Evolutionary conservation across 495 filamentous ascomycete genomes (phyloP).

Genomic region (Collariella sp.): DNA sequence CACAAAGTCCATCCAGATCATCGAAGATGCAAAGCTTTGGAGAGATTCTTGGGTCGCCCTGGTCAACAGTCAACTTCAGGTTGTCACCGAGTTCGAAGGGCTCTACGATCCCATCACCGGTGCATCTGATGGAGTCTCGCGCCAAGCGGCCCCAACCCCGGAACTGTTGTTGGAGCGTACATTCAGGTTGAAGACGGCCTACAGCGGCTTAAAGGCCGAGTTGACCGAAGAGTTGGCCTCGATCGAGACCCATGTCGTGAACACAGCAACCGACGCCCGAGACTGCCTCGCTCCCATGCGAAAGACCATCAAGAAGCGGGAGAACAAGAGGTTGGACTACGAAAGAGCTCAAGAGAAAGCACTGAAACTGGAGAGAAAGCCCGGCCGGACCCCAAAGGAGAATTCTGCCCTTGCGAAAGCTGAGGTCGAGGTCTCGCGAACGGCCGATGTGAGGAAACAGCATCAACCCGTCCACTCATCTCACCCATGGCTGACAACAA

Average conservation of each 20-base stretch:
- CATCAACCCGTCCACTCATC: not conserved
- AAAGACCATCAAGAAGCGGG: slow-evolving; percentile 86
- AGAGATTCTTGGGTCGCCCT: slow-evolving; percentile 77
- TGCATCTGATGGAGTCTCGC: slow-evolving; percentile 42
- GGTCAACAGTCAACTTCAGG: slow-evolving; percentile 58
- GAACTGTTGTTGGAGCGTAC: slow-evolving; percentile 56
- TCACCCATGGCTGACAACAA: slow-evolving; percentile 10
- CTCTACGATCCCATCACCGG: slow-evolving; percentile 79
- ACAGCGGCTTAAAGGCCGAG: slow-evolving; percentile 66
- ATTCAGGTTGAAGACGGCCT: slow-evolving; percentile 56
- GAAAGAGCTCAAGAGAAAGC: slow-evolving; percentile 71
- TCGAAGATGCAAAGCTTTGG: slow-evolving; percentile 74
- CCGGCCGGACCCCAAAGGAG: slow-evolving; percentile 65
- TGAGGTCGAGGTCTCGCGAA: slow-evolving; percentile 62
- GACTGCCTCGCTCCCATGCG: slow-evolving; percentile 66
- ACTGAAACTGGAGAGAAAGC: slow-evolving; percentile 62
- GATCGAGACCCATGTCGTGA: slow-evolving; percentile 65
- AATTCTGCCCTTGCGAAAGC: slow-evolving; percentile 66
- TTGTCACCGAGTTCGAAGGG: slow-evolving; percentile 62
- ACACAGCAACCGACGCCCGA: slow-evolving; percentile 63
- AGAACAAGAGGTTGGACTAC: slow-evolving; percentile 83
- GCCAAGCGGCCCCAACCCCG: slow-evolving; percentile 54
- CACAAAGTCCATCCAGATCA: slow-evolving; percentile 48
- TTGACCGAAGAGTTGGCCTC: slow-evolving; percentile 62
- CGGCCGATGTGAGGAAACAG: slow-evolving; percentile 50